phyloP scores from a whole-genome alignment of 805 yeast species.

The Candida maesae region DNA sequence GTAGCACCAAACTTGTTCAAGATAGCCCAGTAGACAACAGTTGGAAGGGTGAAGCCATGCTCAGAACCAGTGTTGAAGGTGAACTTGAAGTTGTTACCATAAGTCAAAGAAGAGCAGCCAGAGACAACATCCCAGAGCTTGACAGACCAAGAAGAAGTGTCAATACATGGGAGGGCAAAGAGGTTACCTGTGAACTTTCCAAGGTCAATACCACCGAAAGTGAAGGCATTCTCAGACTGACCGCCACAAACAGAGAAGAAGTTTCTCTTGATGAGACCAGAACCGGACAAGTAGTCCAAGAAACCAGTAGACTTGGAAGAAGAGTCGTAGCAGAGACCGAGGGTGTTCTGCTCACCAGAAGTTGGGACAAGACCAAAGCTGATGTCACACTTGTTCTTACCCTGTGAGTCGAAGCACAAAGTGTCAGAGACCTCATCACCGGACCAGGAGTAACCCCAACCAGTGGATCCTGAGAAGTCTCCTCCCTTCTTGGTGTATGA shows the following conservation, averaged over 20 bases:
- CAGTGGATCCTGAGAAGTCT: conserved; percentile 3
- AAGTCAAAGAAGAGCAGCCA: conserved; percentile 11
- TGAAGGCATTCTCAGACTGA: conserved; percentile 12
- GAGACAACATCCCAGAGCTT: conserved; percentile 22
- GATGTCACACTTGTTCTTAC: conserved; percentile 6
- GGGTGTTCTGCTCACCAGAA: conserved; percentile 5
- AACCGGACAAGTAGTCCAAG: conserved; percentile 8
- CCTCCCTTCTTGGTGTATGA: conserved; percentile 1
- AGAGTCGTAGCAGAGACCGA: conserved; percentile 16
- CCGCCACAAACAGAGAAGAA: conserved; percentile 17
- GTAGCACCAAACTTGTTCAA: conserved; percentile 15
- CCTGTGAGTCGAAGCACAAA: conserved; percentile 10
- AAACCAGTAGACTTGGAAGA: conserved; percentile 6
- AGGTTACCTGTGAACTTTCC: conserved; percentile 43
- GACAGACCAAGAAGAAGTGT: conserved; percentile 20
- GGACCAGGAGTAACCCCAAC: conserved; percentile 9
- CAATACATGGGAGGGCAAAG: conserved; percentile 8
- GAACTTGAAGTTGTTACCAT: conserved; percentile 13
- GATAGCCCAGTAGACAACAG: conserved; percentile 11
- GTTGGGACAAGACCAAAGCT: conserved; percentile 11
- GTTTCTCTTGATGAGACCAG: conserved; percentile 10
- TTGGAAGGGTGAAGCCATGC: conserved; percentile 18
- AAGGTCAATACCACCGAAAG: conserved; percentile 53
- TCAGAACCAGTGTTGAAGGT: conserved; percentile 19
- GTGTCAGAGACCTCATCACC: conserved; percentile 11